Conservation (phyloP, 129 eudicot genomes). For the sunflower (Helianthus annuus) region HanXRQr2.0-SUNRISE NC_035447.2:71078773-71079272, state of each 20-base stretch:
- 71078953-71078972: slow-evolving; percentile 53
- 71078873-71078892: slow-evolving; percentile 85
- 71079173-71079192: slow-evolving; percentile 3
- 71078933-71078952: slow-evolving; percentile 92
- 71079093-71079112: slow-evolving; percentile 69
- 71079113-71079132: slow-evolving; percentile 46
- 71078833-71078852: too few relatives aligned
- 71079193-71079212: slow-evolving; percentile 1
- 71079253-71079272: too few relatives aligned
- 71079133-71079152: neutral
- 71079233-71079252: too few relatives aligned
- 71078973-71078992: slow-evolving; percentile 59
- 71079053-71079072: slow-evolving; percentile 65
- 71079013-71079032: slow-evolving; percentile 67
- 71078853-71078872: slow-evolving; percentile 62
- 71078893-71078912: slow-evolving; percentile 51
- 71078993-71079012: slow-evolving; percentile 53
- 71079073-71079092: slow-evolving; percentile 76
- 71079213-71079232: neutral
- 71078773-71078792: slow-evolving; percentile 79
- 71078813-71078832: too few relatives aligned
- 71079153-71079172: neutral
- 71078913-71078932: slow-evolving; percentile 48
- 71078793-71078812: slow-evolving; percentile 90
- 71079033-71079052: slow-evolving; percentile 36